Evolutionary conservation across 2,329 filamentous ascomycete species (phyloP), one percentile per base, ranked within the genome.

Genomic region (Pseudogymnoascus sp.): DNA sequence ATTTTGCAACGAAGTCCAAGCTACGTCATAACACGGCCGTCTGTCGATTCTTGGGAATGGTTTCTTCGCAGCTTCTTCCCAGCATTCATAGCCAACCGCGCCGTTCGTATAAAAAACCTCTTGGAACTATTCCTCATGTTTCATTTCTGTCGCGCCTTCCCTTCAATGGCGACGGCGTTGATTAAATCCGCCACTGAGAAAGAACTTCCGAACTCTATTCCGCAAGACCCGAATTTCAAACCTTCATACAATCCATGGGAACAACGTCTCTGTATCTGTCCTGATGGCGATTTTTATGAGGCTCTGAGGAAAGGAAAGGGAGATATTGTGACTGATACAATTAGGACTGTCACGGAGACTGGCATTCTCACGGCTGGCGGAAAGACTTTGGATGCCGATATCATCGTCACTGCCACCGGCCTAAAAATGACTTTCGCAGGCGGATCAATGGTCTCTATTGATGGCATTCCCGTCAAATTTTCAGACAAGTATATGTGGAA

Each of bases 1-100:
- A 91, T 93, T 84, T 80, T 96, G 2, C 91, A 96, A 76, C 85
- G 91, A 63, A 90, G 86, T 60, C 90, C 91, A 0, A 83, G 81
- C 0, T 92, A 89, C 70, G 81, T 92, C 61, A 68, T 88, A 43
- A 76, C 82, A 6, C 59, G 14, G 16, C 56, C 4, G 67, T 85
- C 0, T 14, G 46, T 53, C 31, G 53, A 64, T 35, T 2, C 62
- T n/a, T 14, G 24, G 37, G 26, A 33, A n/a, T 11, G 46, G 41
- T 64, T 35, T 19, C n/a, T 38, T 12, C 31, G 40, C 12, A 43
- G 24, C 33, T 59, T 26, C 22, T 69, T 86, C 19, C 82, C 82
- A 1, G 60, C 71, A 7, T 75, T 76, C 65, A 73, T 83, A 64
- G 73, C 80, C 10, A 72, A 77, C 35, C 74, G 74, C 33, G 70